Conservation (phyloP, 306 rosid species). For the Citrullus mucosospermus region DNA sequence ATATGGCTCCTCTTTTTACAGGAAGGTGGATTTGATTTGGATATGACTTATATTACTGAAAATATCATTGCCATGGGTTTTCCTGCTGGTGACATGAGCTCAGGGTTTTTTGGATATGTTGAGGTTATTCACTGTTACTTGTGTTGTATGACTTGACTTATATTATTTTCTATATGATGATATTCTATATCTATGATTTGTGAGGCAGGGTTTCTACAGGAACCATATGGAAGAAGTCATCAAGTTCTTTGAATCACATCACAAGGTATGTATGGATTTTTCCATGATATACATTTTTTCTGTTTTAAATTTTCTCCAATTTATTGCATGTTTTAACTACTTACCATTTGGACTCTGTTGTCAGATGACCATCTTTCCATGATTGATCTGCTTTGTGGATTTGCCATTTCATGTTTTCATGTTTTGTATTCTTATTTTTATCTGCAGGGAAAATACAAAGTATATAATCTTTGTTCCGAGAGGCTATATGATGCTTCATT, state of each 20-base stretch:
- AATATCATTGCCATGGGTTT: conserved; percentile 98
- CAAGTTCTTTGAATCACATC: conserved; percentile 91
- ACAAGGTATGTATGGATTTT: conserved; percentile 43
- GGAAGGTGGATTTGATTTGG: conserved; percentile 99
- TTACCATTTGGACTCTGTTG: neutral
- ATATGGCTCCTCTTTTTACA: conserved; percentile 16
- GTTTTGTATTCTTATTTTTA: conserved; percentile 7
- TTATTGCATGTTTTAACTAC: neutral
- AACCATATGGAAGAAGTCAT: conserved; percentile 99
- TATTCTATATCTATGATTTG: conserved; percentile 8
- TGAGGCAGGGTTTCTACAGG: conserved; percentile 83
- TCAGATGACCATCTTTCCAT: neutral
- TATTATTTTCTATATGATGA: neutral
- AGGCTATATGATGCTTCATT: conserved; percentile 92
- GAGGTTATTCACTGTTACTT: conserved; percentile 46
- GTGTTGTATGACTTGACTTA: conserved; percentile 10
- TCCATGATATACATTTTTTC: neutral
- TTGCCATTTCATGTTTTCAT: neutral
- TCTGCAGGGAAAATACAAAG: conserved; percentile 87
- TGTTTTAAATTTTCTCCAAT: neutral
- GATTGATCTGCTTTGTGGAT: neutral
- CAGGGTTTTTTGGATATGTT: conserved; percentile 95
- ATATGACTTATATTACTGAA: conserved; percentile 96
- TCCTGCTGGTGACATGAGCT: conserved; percentile 99
- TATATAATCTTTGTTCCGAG: conserved; percentile 94